Base-by-base conservation (phyloP, 345 rosid genomes). In the Pistacia vera region DNA sequence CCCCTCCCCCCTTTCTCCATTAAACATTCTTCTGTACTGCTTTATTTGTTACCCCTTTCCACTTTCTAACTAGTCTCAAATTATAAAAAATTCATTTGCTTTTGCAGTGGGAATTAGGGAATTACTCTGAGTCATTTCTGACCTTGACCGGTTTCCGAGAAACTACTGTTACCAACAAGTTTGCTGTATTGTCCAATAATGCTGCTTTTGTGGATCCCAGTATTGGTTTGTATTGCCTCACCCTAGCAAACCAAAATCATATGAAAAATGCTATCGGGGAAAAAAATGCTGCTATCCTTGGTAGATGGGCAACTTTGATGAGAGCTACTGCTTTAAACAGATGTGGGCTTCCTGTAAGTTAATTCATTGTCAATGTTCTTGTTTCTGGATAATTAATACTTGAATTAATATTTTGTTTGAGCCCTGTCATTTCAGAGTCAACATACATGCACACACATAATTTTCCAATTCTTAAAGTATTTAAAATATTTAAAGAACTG, bases 311-410 rank as follows among this genome's bases (percentile, higher is more conserved):
- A 77, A 85, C 83, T 76, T 82, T 90, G 75, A 88, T 87, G 91
- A 80, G 83, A 74, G 87, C 93, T 81, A 90, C 91, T 68, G 92
- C 98, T 82, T 90, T 89, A 78, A 83, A 82, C 70, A 91, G 93
- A 85, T 82, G 87, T 80, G 98, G 98, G 79, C 97, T 91, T 76
- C 94, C 97, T 80, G 98, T 95, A 90, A 89, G 95, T 88, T 83
- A 49, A 57, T 70, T 56, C 58, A 20, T 55, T 22, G 49, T 38
- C 56, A 14, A 36, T 63, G 63, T 68, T 54, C 13, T 60, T 61
- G 54, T 62, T 68, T 48, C 13, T 58, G 36, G 61, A 35, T 58
- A 20, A 25, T 51, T 33, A 55, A 30, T 78, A 36, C 18, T 20
- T 64, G 33, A 20, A 46, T 62, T 35, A 18, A 35, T 33, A 36